Percentiles rank a stretch among this genome's conserved stretches.
phyloP scores from a whole-genome alignment of 805 yeast species.

The Zygosaccharomyces kombuchaensis region DNA sequence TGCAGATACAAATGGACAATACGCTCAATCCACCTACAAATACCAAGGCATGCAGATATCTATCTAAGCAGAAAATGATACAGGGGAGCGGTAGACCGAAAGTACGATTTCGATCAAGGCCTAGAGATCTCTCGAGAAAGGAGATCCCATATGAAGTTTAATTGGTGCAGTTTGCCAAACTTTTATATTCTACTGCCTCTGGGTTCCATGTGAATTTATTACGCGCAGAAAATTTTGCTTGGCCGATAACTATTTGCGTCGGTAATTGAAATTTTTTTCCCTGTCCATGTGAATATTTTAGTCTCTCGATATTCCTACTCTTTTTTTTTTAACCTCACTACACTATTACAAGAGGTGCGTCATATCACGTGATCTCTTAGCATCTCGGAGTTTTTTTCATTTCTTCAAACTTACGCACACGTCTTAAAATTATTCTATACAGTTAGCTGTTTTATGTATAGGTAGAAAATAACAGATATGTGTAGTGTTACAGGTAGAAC shows the following conservation, averaged over 20 bases:
- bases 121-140: not conserved
- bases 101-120: not conserved
- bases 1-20: constrained; percentile 1
- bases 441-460: no score
- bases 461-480: not conserved
- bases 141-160: not conserved
- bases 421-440: not conserved
- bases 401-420: not conserved
- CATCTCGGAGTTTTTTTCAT: not conserved
- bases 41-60: constrained; percentile 6
- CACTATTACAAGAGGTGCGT: no score
- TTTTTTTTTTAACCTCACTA: no score
- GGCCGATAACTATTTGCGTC: not conserved
- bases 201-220: not conserved
- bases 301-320: not conserved
- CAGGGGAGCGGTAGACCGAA: not conserved
- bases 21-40: constrained; percentile 2
- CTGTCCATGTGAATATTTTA: not conserved
- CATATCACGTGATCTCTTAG: not conserved
- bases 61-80: not conserved
- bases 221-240: not conserved
- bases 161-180: not conserved
- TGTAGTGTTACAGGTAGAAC: not conserved
- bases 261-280: not conserved
- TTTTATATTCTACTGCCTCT: not conserved